Evolutionary conservation across 176 grass and related monocot genomes (phyloP), one percentile per base, ranked within the genome.

Genomic region (Raddia distichophylla): DNA sequence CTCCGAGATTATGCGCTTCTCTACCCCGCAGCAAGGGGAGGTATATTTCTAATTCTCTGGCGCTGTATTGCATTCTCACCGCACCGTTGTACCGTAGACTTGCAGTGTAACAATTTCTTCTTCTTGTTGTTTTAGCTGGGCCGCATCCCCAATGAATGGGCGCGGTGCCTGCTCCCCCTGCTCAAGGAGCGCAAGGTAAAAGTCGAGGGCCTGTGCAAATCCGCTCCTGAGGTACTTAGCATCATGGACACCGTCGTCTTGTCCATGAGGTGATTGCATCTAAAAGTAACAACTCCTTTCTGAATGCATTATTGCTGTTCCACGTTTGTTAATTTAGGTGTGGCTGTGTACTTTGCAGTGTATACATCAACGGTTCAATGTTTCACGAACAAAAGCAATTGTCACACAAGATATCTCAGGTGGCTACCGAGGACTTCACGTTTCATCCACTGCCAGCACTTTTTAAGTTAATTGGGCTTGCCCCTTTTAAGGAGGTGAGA

Each of bases 121-220:
- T 62, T 44, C 27, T 27, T 44, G 1, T 59, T 75, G 61, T 46
- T 83, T 69, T 71, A 91, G 92, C 71, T 98, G n/a, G 95, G 92
- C 13, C 90, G 95, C 8, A 98, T 98, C 47, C 95, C 95, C n/a
- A 94, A 94, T 46, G 95, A 98, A 75, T 94, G 95, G 95, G 92
- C 92, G 19, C 79, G 95, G 3, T 94, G 90, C 66, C 61, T 94
- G 60, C 61, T 93, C 6, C 95, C 95, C 65, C 90, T 94, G 52
- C 83, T 94, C 46, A 91, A 78, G 75, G 77, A 85, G 70, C 76
- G 77, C 3, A 93, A 93, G 88, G 67, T 98, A 46, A 94, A 84
- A 74, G 19, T 94, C 5, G 58, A 89, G 37, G 90, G 86, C 70
- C 70, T 37, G 34, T 98, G 90, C 72, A 89, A 90, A 82, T 93